Conservation (phyloP, 768 basidiomycete species). For the Lentinula lateritia region DNA sequence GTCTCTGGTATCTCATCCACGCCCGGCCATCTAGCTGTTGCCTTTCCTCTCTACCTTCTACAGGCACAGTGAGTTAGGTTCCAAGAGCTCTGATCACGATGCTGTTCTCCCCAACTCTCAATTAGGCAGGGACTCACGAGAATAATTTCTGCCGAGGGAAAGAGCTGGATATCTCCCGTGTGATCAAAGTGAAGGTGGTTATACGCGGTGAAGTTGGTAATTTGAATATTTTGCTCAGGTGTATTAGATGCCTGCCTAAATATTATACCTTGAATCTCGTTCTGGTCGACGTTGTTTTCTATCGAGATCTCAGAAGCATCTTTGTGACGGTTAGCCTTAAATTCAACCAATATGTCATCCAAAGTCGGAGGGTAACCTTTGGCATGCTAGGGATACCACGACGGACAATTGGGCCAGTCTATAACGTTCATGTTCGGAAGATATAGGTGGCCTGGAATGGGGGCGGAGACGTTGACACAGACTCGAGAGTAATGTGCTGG, state of each 20-base stretch:
- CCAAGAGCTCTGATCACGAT: no score
- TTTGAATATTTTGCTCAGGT: neutral
- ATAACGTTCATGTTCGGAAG: neutral
- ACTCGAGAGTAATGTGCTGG: no score
- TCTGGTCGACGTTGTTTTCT: neutral
- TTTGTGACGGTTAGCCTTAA: neutral
- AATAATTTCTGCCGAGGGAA: neutral
- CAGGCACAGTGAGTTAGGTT: no score
- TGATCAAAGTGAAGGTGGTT: conserved; percentile 8
- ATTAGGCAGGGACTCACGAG: neutral
- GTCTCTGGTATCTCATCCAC: no score
- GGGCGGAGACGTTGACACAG: neutral
- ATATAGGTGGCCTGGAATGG: conserved; percentile 2
- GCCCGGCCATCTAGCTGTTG: no score
- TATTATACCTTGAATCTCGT: conserved; percentile 2
- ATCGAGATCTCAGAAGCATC: neutral
- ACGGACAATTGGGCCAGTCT: neutral
- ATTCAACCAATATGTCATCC: neutral
- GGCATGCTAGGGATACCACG: neutral
- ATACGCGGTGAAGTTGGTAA: neutral
- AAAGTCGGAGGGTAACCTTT: conserved; percentile 1
- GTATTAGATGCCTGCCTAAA: neutral
- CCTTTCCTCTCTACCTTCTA: no score
- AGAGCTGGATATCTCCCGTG: neutral
- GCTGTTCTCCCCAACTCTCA: no score